These are phyloP conservation scores for Cyclocybe aegerita DNA, from an alignment of 768 basidiomycete genomes.

Conservation along the genomic window DNA sequence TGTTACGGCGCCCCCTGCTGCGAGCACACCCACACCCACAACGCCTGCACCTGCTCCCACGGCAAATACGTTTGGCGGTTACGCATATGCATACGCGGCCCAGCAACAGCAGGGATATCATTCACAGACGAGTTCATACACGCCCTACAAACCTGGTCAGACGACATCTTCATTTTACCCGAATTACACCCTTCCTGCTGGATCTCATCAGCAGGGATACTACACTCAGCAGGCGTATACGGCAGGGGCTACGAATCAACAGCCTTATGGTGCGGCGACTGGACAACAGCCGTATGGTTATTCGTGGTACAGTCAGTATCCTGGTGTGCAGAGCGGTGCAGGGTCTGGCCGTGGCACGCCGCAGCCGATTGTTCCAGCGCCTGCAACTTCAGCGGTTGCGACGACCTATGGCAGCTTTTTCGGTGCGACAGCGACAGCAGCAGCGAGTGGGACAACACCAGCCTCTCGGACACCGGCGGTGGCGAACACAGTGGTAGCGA, in stretches of 20 bases:
- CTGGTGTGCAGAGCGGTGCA: constrained; percentile 20
- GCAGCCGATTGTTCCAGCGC: constrained; percentile 22
- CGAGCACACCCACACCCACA: constrained; percentile 23
- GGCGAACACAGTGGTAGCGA: constrained; percentile 49
- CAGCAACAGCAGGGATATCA: constrained; percentile 28
- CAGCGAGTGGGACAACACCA: constrained; percentile 45
- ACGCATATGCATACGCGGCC: constrained; percentile 33
- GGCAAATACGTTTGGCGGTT: constrained; percentile 30
- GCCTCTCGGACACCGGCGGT: constrained; percentile 37
- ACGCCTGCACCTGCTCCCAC: constrained; percentile 23
- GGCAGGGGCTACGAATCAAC: constrained; percentile 30
- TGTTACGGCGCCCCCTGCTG: constrained; percentile 31
- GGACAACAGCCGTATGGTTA: constrained; percentile 34
- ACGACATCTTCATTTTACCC: constrained; percentile 27
- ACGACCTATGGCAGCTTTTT: constrained; percentile 31
- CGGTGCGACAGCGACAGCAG: constrained; percentile 35
- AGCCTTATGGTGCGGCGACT: constrained; percentile 29
- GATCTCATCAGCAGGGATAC: constrained; percentile 28
- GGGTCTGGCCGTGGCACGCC: constrained; percentile 28
- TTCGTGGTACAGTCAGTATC: constrained; percentile 29
- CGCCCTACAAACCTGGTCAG: constrained; percentile 36
- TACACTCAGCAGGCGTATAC: constrained; percentile 35
- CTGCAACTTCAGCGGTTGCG: constrained; percentile 23
- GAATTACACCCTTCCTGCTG: constrained; percentile 21
- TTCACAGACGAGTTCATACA: constrained; percentile 26